phyloP scores from a whole-genome alignment of 768 basidiomycete species.

The Russula sp. region DNA sequence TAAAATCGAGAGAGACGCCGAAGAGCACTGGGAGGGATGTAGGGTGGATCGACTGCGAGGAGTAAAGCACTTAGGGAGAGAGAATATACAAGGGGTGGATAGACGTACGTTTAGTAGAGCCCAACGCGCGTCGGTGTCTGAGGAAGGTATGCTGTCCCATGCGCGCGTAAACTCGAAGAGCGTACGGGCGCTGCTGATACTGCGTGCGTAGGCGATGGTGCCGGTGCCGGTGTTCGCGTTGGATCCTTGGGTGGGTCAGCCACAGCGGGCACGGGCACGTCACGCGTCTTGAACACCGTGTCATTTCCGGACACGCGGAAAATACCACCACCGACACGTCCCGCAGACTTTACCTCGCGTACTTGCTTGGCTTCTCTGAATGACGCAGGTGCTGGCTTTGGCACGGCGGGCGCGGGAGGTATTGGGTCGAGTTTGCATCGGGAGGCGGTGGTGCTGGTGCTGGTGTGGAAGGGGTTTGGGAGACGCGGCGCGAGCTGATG shows the following conservation, averaged over 20 bases:
- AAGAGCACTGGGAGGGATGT: constrained; percentile 58
- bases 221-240: background rate
- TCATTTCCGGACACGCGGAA: constrained; percentile 63
- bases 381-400: constrained; percentile 35
- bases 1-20: constrained; percentile 66
- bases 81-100: background rate
- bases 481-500: constrained; percentile 28
- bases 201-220: constrained; percentile 8
- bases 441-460: background rate
- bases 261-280: constrained; percentile 8
- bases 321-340: constrained; percentile 65
- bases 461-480: constrained; percentile 1
- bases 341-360: constrained; percentile 43
- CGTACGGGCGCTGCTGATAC: constrained; percentile 28
- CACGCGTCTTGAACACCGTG: constrained; percentile 49
- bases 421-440: constrained; percentile 13
- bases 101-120: constrained; percentile 53
- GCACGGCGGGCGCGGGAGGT: constrained; percentile 18
- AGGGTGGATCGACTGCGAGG: constrained; percentile 58
- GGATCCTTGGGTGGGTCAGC: background rate
- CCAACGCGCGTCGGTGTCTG: constrained; percentile 50
- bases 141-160: constrained; percentile 47
- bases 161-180: constrained; percentile 61
- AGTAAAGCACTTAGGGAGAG: background rate
- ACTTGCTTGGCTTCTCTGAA: constrained; percentile 60